Evolutionary conservation across 495 filamentous ascomycete genomes (phyloP), one percentile per base, ranked within the genome.

Genomic region (Podospora pseudopauciseta): DNA sequence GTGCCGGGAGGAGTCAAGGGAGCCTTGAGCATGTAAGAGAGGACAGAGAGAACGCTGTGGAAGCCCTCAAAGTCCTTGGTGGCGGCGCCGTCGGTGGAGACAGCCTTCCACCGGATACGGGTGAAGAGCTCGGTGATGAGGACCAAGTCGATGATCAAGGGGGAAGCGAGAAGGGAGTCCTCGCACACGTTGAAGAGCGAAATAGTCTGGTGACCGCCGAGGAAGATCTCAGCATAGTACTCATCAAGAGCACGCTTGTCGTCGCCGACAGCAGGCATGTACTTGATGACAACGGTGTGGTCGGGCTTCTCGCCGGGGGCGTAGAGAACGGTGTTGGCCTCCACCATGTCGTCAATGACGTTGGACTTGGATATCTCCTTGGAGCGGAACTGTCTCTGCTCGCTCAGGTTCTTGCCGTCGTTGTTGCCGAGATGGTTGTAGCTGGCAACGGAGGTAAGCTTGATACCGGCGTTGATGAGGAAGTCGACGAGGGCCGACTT

Each of bases 351-450:
- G 79, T 99, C 94, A 65, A 99, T 95, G 16, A 99, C 94, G 75
- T 97, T 99, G 73, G 91, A 93, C 87, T 97, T 99, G 82, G 91
- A 94, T 75, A 99, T 99, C 82, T 99, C 95, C 88, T 99, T 99
- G 79, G 93, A 97, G 75, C 95, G 92, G 87, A 99, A 99, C 80
- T 97, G 96, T 85, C 89, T 91, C 80, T 97, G 94, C 26, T 93
- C 97, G 83, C 91, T 96, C 71, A 99, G 81, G 84, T 99, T 99
- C 88, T 92, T 97, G 84, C 95, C 95, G 77, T 99, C 95, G 76
- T 99, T 99, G 86, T 99, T 99, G 76, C 95, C 95, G 61, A 99
- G 90, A 82, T 98, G 96, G 86, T 99, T 99, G 87, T 98, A 99
- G 83, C 91, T 95, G 73, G 95, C 92, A 80, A 99, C 98, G 65